These are phyloP conservation scores for Rugonectria rugulosa DNA, from an alignment of 2,329 filamentous ascomycete species.

Conservation along the genomic window DNA sequence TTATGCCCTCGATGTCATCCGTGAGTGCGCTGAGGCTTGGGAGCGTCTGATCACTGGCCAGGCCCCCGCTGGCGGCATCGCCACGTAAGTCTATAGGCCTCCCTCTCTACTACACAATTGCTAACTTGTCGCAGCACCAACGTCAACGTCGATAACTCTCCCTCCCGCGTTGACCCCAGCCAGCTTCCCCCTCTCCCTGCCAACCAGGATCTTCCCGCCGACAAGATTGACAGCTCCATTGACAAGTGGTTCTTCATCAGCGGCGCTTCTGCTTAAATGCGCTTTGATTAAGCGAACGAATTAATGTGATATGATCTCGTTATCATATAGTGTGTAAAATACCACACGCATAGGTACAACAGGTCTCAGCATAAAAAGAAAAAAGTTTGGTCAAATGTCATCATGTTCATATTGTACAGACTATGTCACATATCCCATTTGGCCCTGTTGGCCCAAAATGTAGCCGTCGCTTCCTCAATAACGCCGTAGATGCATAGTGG, in stretches of 20 bases:
- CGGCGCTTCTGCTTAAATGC: constrained; percentile 80
- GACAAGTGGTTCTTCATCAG: constrained; percentile 99
- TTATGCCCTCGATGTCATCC: constrained; percentile 94
- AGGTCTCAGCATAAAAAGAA: constrained; percentile 30
- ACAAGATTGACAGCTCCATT: constrained; percentile 92
- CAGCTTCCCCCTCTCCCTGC: constrained; percentile 79
- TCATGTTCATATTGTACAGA: constrained; percentile 39
- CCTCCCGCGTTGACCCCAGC: constrained; percentile 72
- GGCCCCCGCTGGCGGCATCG: constrained; percentile 78
- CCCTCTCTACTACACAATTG: constrained; percentile 3
- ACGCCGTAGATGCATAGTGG: constrained; percentile 43
- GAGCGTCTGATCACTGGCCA: constrained; percentile 94
- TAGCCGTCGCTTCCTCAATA: constrained; percentile 36
- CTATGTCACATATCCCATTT: constrained; percentile 27
- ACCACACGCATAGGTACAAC: constrained; percentile 18
- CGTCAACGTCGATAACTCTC: constrained; percentile 75
- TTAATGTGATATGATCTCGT: constrained; percentile 23
- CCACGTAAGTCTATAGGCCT: constrained; percentile 69
- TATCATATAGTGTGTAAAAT: constrained; percentile 29
- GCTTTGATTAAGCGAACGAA: constrained; percentile 22
- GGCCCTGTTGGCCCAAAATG: constrained; percentile 19
- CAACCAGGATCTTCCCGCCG: constrained; percentile 81
- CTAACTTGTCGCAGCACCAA: constrained; percentile 72
- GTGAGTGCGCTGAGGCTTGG: constrained; percentile 97
- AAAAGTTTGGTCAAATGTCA: constrained; percentile 30